These are phyloP conservation scores for Ceraceosorus guamensis DNA, from an alignment of 1,284 basidiomycete genomes.

Conservation along the genomic window DNA sequence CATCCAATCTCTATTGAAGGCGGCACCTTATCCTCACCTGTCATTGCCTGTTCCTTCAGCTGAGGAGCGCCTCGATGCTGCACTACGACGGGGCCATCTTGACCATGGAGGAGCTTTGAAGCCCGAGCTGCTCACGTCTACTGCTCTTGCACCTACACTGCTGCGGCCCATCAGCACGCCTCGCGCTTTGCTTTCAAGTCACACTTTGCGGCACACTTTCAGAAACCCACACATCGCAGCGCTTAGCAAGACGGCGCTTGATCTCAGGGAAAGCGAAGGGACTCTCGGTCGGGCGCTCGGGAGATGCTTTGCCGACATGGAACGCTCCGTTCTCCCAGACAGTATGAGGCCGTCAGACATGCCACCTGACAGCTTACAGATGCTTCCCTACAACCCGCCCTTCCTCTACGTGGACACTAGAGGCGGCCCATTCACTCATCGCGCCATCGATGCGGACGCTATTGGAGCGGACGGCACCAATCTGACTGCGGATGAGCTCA, in stretches of 20 bases:
- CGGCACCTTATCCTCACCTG: slow-evolving; percentile 6
- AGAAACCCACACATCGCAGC: slow-evolving; percentile 45
- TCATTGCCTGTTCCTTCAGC: neutral
- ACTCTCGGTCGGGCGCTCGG: slow-evolving; percentile 38
- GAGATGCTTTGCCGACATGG: slow-evolving; percentile 42
- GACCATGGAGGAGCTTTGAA: too few species aligned
- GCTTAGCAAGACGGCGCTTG: slow-evolving; percentile 43
- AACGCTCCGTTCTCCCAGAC: slow-evolving; percentile 11
- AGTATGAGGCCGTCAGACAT: neutral
- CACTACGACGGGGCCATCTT: too few species aligned
- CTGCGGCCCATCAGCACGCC: slow-evolving; percentile 41
- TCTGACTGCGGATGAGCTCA: slow-evolving; percentile 9
- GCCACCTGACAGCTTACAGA: neutral
- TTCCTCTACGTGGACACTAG: neutral
- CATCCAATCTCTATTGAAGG: slow-evolving; percentile 9
- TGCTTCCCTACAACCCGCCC: neutral
- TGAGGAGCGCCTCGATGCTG: neutral
- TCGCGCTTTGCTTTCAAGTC: slow-evolving; percentile 35
- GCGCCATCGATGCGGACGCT: slow-evolving; percentile 6
- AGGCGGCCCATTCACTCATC: too few species aligned
- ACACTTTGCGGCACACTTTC: slow-evolving; percentile 44
- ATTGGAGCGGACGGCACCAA: slow-evolving; percentile 7
- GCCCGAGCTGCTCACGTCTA: slow-evolving; percentile 20
- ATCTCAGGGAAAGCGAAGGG: slow-evolving; percentile 43
- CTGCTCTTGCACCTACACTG: slow-evolving; percentile 39